Evolutionary conservation across 306 rosid species (phyloP).

Genomic region (Prunus mira): DNA sequence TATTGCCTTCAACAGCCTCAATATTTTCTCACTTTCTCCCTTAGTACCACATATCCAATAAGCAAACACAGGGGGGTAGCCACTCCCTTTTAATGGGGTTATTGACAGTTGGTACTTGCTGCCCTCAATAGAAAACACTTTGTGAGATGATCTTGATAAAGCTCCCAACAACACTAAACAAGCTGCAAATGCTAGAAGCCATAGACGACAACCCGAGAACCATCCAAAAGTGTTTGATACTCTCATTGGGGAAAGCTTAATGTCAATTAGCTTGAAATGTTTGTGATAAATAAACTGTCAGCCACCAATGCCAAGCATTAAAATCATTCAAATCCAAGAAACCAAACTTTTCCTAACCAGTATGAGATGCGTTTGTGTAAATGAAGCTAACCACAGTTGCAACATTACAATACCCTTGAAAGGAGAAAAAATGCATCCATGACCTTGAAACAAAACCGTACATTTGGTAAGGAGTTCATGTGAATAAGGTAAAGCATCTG

Average conservation of each 20-base stretch:
- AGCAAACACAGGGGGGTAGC: slow-evolving; percentile 61
- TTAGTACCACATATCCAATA: slow-evolving; percentile 59
- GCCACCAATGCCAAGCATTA: background rate
- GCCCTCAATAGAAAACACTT: slow-evolving; percentile 23
- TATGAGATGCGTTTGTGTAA: too few species aligned
- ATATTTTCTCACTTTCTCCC: slow-evolving; percentile 45
- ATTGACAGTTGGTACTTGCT: slow-evolving; percentile 22
- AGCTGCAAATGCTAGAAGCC: slow-evolving; percentile 34
- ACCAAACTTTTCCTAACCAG: too few species aligned
- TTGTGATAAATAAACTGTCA: too few species aligned
- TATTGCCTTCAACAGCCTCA: slow-evolving; percentile 59
- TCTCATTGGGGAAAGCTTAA: slow-evolving; percentile 45
- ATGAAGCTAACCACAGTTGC: too few species aligned
- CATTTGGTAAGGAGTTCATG: slow-evolving; percentile 1
- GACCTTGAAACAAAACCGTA: background rate
- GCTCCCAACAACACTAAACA: slow-evolving; percentile 37
- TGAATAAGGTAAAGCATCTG: background rate
- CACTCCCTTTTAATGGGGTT: slow-evolving; percentile 39
- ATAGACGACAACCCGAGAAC: slow-evolving; percentile 36
- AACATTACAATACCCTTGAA: background rate
- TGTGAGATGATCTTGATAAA: slow-evolving; percentile 39
- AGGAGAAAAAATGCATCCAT: background rate
- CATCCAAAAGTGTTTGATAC: slow-evolving; percentile 35
- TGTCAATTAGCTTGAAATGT: too few species aligned
- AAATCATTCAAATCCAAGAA: background rate